These are phyloP conservation scores for Sextonia rubra DNA, from an alignment of 164 flowering plant species.

Conservation along the genomic window DNA sequence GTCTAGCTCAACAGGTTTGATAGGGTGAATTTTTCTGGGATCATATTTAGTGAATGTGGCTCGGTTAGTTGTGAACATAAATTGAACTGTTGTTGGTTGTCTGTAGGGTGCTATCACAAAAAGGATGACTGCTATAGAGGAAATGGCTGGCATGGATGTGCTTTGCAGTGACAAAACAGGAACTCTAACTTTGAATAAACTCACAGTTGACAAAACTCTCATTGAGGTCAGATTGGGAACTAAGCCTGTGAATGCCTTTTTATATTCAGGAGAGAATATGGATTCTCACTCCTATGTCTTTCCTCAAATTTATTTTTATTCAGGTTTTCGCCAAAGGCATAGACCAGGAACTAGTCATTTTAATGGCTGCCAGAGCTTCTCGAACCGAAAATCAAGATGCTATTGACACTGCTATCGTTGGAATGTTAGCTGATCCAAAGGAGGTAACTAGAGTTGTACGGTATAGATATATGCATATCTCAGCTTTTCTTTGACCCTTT, in stretches of 20 bases:
- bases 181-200: constrained; percentile 79
- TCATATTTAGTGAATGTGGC: not conserved
- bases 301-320: not conserved
- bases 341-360: constrained; percentile 37
- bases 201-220: constrained; percentile 76
- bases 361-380: constrained; percentile 58
- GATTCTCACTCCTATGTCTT: not conserved
- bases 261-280: not conserved
- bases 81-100: not conserved
- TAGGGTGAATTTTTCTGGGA: not conserved
- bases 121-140: constrained; percentile 97
- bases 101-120: constrained; percentile 88
- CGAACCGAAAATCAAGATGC: constrained; percentile 55
- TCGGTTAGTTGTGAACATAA: not conserved
- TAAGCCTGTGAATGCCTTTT: not conserved
- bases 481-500: not conserved
- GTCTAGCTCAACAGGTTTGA: constrained; percentile 58
- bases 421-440: constrained; percentile 60
- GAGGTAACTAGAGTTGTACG: constrained; percentile 37
- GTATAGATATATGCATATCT: not conserved
- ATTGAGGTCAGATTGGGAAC: constrained; percentile 65
- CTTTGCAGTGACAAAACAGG: constrained; percentile 94
- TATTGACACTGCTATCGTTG: constrained; percentile 50
- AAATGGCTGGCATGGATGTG: constrained; percentile 98
- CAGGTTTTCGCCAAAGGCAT: constrained; percentile 64